These are phyloP conservation scores for Mercurialis annua DNA, from an alignment of 345 rosid species.

Conservation along the genomic window DNA sequence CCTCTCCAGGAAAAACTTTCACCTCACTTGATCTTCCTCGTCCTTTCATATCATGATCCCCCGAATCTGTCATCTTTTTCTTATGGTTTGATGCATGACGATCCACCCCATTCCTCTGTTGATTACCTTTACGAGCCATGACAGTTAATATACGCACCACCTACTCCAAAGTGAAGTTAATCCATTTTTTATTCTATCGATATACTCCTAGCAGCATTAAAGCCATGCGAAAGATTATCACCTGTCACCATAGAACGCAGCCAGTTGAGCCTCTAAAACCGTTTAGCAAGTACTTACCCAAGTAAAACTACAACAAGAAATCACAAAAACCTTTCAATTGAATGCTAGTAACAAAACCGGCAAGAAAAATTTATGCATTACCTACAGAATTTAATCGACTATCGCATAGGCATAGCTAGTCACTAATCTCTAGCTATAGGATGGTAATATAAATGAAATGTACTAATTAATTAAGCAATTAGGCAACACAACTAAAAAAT, in stretches of 20 bases:
- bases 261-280: neutral
- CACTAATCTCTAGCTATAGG: neutral
- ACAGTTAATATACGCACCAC: conserved; percentile 7
- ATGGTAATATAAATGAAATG: neutral
- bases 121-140: conserved; percentile 88
- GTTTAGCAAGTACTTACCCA: neutral
- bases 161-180: conserved; percentile 18
- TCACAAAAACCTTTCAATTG: neutral
- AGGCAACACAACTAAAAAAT: neutral
- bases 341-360: neutral
- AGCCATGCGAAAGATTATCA: conserved; percentile 10
- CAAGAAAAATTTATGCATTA: neutral
- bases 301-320: neutral
- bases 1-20: conserved; percentile 45
- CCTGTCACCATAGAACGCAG: conserved; percentile 26
- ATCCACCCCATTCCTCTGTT: conserved; percentile 70
- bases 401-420: neutral
- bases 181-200: conserved; percentile 16
- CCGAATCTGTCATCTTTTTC: conserved; percentile 47
- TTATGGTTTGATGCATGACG: conserved; percentile 44
- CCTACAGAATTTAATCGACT: neutral
- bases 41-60: conserved; percentile 31
- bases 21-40: conserved; percentile 41
- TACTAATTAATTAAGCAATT: neutral
- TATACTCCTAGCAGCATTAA: neutral